Percentiles rank a stretch among this genome's conserved stretches.
phyloP scores from a whole-genome alignment of 495 filamentous ascomycete species.

The Hyaloscypha hepaticicola region DNA sequence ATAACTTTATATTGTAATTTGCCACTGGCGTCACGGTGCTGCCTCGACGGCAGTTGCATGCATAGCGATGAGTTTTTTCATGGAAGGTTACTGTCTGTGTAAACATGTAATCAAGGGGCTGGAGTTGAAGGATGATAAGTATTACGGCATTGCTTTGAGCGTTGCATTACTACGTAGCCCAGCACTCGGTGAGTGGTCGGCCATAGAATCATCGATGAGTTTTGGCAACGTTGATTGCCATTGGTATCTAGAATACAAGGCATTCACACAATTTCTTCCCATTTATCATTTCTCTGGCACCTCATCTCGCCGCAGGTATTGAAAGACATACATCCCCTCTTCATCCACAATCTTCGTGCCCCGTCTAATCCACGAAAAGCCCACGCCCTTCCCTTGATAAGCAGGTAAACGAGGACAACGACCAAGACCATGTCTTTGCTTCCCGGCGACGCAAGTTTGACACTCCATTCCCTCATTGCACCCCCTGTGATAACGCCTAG shows the following conservation, averaged over 20 bases:
- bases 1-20: conserved; percentile 1
- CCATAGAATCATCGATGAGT: not conserved
- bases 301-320: conserved; percentile 15
- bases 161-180: conserved; percentile 9
- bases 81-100: not conserved
- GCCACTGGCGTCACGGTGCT: conserved; percentile 11
- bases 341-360: conserved; percentile 10
- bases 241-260: not conserved
- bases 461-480: not conserved
- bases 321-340: conserved; percentile 12
- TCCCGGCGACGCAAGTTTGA: not conserved
- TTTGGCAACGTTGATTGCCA: not conserved
- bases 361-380: conserved; percentile 4
- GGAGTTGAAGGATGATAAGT: conserved; percentile 1
- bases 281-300: not conserved
- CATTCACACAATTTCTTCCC: not conserved
- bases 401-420: conserved; percentile 6
- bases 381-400: conserved; percentile 9
- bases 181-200: not conserved
- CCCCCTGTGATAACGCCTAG: not conserved
- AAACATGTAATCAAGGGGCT: not conserved
- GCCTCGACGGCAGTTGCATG: conserved; percentile 10
- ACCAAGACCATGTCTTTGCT: conserved; percentile 4
- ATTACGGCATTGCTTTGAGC: conserved; percentile 1
- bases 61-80: conserved; percentile 26